phyloP scores from a whole-genome alignment of 2,329 filamentous ascomycete genomes.

The Xylaria sp. region DNA sequence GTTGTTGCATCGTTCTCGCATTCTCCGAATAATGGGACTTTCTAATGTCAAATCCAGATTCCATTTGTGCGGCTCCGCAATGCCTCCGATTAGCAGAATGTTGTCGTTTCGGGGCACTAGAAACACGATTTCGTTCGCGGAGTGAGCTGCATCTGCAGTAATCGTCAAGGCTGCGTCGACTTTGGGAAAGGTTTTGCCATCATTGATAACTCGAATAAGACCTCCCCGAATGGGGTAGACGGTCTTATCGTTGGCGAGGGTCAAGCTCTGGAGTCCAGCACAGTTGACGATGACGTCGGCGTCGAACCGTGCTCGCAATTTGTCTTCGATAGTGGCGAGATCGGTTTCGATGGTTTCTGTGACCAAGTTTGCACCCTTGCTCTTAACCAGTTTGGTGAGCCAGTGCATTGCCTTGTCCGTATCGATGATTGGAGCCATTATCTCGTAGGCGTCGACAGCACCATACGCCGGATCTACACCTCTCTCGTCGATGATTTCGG shows the following conservation, averaged over 20 bases:
- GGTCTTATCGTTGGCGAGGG: constrained; percentile 36
- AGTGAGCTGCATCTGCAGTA: constrained; percentile 35
- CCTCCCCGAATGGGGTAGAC: constrained; percentile 41
- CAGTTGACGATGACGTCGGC: constrained; percentile 42
- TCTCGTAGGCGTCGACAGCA: constrained; percentile 40
- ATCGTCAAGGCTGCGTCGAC: constrained; percentile 38
- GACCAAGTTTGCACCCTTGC: constrained; percentile 37
- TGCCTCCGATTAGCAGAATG: constrained; percentile 39
- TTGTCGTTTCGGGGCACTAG: constrained; percentile 41
- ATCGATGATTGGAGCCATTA: constrained; percentile 42
- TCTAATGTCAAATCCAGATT: constrained; percentile 37
- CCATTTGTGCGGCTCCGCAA: constrained; percentile 35
- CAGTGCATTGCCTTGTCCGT: constrained; percentile 41
- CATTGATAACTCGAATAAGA: constrained; percentile 42
- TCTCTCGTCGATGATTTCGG: constrained; percentile 34
- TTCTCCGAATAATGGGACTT: constrained; percentile 36
- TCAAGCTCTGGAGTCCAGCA: constrained; percentile 35
- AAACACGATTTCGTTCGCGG: constrained; percentile 38
- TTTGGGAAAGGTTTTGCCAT: constrained; percentile 39
- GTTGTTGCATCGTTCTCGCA: constrained; percentile 39
- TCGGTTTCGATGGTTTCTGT: constrained; percentile 36
- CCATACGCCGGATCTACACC: constrained; percentile 33
- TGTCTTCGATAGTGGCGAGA: constrained; percentile 34
- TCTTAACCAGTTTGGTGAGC: constrained; percentile 37
- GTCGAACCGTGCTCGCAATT: constrained; percentile 31